Conservation (phyloP, 371 early-diverging fungal genomes). For the Smittium culicis region DNA sequence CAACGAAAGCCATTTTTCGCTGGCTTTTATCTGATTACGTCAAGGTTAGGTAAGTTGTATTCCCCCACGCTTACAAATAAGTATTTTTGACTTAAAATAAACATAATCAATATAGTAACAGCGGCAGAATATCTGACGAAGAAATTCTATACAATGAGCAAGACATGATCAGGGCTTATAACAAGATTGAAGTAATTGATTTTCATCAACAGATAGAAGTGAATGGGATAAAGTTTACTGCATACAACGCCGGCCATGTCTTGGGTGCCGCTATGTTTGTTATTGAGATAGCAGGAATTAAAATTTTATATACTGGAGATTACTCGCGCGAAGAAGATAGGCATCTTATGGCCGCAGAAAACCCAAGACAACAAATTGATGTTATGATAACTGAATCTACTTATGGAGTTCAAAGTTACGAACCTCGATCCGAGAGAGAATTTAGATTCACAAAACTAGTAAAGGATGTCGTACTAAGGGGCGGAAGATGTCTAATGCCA, state of each 20-base stretch:
- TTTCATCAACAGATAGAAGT: constrained; percentile 96
- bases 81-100: background rate
- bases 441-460: constrained; percentile 75
- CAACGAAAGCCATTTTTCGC: constrained; percentile 97
- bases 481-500: constrained; percentile 97
- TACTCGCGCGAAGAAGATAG: constrained; percentile 99
- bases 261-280: constrained; percentile 99
- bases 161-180: constrained; percentile 81
- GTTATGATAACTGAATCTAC: constrained; percentile 98
- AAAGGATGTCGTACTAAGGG: constrained; percentile 85
- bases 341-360: constrained; percentile 98
- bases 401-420: constrained; percentile 97
- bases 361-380: constrained; percentile 74
- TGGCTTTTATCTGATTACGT: constrained; percentile 98
- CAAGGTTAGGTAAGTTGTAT: constrained; percentile 55
- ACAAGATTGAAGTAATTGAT: constrained; percentile 94
- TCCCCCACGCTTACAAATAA: background rate
- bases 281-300: constrained; percentile 94
- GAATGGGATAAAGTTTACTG: constrained; percentile 92
- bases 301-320: constrained; percentile 98
- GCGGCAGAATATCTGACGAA: constrained; percentile 58
- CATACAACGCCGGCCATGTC: constrained; percentile 99
- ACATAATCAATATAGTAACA: constrained; percentile 20
- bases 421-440: constrained; percentile 94
- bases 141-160: constrained; percentile 92